Conservation (phyloP, 2,329 filamentous ascomycete species). For the Trichocomaceae sp. region DNA sequence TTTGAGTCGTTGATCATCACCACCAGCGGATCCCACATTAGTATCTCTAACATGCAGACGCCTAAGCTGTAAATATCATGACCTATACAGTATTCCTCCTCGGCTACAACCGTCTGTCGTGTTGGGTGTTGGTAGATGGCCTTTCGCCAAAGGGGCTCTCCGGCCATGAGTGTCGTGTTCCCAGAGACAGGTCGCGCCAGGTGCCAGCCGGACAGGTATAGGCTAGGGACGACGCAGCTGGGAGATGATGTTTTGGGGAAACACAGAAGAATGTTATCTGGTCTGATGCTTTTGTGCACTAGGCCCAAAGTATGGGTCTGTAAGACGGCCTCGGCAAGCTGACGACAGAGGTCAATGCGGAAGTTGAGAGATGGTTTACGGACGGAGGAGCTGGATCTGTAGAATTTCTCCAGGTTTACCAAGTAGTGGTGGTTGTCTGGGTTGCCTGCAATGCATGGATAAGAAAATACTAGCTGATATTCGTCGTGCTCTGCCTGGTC, state of each 20-base stretch:
- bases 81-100: constrained; percentile 44
- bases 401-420: not conserved
- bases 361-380: not conserved
- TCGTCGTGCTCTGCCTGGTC: not conserved
- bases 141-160: not conserved
- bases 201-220: constrained; percentile 39
- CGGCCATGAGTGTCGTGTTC: constrained; percentile 43
- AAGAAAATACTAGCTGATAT: not conserved
- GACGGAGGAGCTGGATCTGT: not conserved
- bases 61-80: constrained; percentile 54
- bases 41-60: constrained; percentile 49
- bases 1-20: not conserved
- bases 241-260: constrained; percentile 16
- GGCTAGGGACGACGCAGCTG: constrained; percentile 18
- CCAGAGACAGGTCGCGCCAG: constrained; percentile 34
- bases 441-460: not conserved
- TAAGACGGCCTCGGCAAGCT: constrained; percentile 23
- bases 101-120: constrained; percentile 38
- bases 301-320: constrained; percentile 25
- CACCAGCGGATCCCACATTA: constrained; percentile 29
- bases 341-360: not conserved
- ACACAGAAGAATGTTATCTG: constrained; percentile 26
- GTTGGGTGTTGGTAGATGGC: constrained; percentile 32
- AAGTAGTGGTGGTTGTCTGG: not conserved
- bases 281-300: constrained; percentile 32